Evolutionary conservation across 805 yeast species (phyloP), one percentile per base, ranked within the genome.

Genomic region (Lachancea meyersii): DNA sequence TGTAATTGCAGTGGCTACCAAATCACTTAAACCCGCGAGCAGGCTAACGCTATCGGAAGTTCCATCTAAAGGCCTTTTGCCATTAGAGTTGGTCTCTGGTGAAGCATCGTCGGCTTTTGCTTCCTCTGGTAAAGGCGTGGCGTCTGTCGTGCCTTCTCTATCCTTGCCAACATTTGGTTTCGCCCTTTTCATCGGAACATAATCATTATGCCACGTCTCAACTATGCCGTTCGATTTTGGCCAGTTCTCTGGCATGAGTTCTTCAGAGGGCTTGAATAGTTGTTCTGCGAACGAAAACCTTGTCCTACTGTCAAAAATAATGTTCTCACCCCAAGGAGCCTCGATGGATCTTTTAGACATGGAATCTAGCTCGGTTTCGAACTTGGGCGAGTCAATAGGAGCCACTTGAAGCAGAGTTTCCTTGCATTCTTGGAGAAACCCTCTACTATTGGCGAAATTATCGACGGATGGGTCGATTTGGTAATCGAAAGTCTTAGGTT

Each of bases 321-420:
- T 58, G 22, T 76, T 71, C 50, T 82, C 80, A 1, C 94, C 94
- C 54, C 82, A 77, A 14, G 94, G 91, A 13, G 86, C 67, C 63
- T 87, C 95, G 56, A 81, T 82, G 22, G 72, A 62, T 49, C 88
- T 60, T 26, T 55, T 52, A 8, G 68, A 52, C 48, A 49, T 57
- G 1, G 53, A 31, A 21, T 53, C 64, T 8, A 60, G 48, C 23
- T 58, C 54, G 3, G 60, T 54, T 30, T 53, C 53, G 38, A 47
- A 45, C 14, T 54, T 50, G 11, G 53, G 58, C 28, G 60, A 45
- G 4, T 53, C 30, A 1, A 48, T 41, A n/a, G 64, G 55, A 2
- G 57, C 51, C 6, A 76, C 76, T 51, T 76, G 80, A 36, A 82
- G 58, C 43, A 80, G 50, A 2, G 83, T 69, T 61, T 87, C 95